phyloP scores from a whole-genome alignment of 2,329 filamentous ascomycete genomes.

The Colletotrichum musae region DNA sequence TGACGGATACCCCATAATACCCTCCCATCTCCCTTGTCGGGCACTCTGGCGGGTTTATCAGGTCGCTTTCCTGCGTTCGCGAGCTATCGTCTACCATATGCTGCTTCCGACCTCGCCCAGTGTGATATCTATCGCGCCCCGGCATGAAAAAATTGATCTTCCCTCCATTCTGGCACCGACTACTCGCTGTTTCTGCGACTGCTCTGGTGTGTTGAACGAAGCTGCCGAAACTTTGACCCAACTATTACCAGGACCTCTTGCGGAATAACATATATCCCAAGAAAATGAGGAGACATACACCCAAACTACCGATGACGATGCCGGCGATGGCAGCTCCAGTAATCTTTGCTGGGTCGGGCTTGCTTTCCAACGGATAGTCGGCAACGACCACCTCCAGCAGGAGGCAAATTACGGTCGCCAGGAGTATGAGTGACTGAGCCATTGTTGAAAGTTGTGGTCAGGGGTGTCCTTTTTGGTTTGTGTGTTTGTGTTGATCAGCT shows the following conservation, averaged over 20 bases:
- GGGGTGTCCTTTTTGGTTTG: background rate
- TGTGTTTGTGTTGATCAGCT: background rate
- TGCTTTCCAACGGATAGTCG: background rate
- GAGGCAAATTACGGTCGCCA: background rate
- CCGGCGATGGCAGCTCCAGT: slow-evolving; percentile 6
- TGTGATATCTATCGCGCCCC: no score
- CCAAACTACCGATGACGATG: slow-evolving; percentile 13
- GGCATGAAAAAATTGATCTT: no score
- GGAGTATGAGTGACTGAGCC: background rate
- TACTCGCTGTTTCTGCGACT: no score
- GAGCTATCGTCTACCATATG: background rate
- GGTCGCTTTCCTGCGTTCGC: background rate
- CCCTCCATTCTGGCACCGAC: no score
- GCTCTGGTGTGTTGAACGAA: no score
- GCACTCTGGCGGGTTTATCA: background rate
- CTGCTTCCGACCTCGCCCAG: no score
- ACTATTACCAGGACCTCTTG: slow-evolving; percentile 3
- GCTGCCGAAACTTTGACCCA: background rate
- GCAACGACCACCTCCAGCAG: background rate
- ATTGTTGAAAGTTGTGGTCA: background rate
- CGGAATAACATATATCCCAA: background rate
- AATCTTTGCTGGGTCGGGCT: background rate
- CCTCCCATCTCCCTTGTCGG: background rate
- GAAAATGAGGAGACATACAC: background rate
- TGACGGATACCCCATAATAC: slow-evolving; percentile 31